Base-by-base conservation (phyloP, 164 flowering plant species). In the Echeveria elegans region DNA sequence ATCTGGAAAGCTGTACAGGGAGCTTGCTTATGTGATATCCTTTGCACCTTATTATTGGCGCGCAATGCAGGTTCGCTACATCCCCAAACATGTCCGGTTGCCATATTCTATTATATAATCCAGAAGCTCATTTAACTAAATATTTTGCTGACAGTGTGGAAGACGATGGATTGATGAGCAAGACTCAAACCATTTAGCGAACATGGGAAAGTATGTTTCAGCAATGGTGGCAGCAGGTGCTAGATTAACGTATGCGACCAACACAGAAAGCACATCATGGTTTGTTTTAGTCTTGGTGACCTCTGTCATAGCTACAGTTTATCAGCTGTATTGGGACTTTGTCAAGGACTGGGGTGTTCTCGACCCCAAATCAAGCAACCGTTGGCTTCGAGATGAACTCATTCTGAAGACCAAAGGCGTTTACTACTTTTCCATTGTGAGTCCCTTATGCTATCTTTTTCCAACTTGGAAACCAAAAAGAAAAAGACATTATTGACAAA, bases 161-260 rank as follows among this genome's bases (percentile, higher is more conserved):
- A 87, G 97, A 72, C 76, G 96, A 77, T 92, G 96, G 94, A 83
- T 84, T 58, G 96, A 92, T 36, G 96, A 95, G 63, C 69, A 72
- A 26, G 88, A 92, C 52, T 28, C 62, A 30, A 70, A 70, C 69
- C 89, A 95, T 68, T 76, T 92, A 72, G 89, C 89, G 24, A 95
- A 95, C 85, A 78, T 95, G 80, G 97, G 99, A 30, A 95, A 95
- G 78, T 94, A 94, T 65, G 96, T 88, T 15, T 94, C 99, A 3
- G 99, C 99, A 45, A 89, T 94, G 97, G 81, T 94, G 41, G 99
- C 99, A 52, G 99, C 99, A 0, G 93, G 96, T 18, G 93, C 90
- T 3, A 81, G 96, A 72, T 28, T 94, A 45, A 89, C 89, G 11
- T 92, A 81, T 61, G 74, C 84, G 4, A 75, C 77, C 76, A 84